phyloP scores from a whole-genome alignment of 2,329 filamentous ascomycete genomes.

The Diaporthe batatas region DNA sequence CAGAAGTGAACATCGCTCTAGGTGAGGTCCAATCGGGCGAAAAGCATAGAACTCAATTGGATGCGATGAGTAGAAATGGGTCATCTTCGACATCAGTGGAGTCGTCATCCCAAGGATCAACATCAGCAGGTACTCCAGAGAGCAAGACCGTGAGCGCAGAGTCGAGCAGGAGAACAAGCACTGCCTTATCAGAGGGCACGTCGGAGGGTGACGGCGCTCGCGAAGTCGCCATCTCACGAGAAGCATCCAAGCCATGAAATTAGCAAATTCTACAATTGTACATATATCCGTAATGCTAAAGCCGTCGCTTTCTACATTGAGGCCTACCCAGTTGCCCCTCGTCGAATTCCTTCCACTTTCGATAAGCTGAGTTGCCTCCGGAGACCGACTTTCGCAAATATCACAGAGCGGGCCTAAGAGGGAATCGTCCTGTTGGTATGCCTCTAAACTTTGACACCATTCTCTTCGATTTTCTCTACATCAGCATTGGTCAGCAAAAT shows the following conservation, averaged over 20 bases:
- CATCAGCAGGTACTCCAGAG: neutral
- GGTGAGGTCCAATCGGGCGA: conserved; percentile 11
- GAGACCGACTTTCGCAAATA: neutral
- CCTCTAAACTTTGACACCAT: conserved; percentile 48
- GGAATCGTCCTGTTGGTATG: neutral
- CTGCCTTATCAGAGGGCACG: neutral
- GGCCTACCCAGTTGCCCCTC: neutral
- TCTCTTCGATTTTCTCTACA: conserved; percentile 48
- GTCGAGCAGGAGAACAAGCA: conserved; percentile 31
- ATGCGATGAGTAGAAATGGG: conserved; percentile 4
- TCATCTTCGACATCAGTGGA: conserved; percentile 28
- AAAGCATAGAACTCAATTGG: neutral
- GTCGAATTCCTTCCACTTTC: neutral
- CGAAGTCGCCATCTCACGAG: neutral
- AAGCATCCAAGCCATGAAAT: neutral
- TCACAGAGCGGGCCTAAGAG: neutral
- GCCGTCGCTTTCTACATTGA: neutral
- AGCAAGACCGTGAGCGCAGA: conserved; percentile 20
- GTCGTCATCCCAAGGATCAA: neutral
- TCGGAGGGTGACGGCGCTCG: neutral
- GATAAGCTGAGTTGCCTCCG: neutral
- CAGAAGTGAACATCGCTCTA: conserved; percentile 1
- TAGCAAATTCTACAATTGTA: neutral
- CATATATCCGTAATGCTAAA: neutral
- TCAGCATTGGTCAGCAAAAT: neutral